Evolutionary conservation across 1,284 basidiomycete genomes (phyloP).

Genomic region (Ganoderma meredithae): DNA sequence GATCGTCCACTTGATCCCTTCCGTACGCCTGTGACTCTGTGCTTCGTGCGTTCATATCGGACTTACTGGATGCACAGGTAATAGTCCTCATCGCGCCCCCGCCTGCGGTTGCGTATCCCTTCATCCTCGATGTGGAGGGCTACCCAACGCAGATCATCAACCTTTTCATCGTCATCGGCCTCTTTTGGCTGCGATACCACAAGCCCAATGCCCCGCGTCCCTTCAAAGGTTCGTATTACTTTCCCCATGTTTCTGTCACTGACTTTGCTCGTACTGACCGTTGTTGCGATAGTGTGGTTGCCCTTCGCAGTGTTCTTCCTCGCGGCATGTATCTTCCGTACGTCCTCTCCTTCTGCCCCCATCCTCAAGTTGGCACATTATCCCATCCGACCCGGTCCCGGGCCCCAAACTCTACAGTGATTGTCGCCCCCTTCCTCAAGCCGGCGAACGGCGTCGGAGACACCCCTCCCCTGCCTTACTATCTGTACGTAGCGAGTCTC

Average conservation of each 20-base stretch:
- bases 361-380: neutral
- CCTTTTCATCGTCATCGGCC: constrained; percentile 61
- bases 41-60: neutral
- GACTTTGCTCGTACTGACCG: neutral
- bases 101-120: constrained; percentile 72
- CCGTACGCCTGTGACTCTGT: constrained; percentile 52
- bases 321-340: constrained; percentile 58
- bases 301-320: constrained; percentile 65
- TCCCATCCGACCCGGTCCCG: neutral
- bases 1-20: constrained; percentile 62
- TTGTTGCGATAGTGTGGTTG: constrained; percentile 55
- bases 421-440: constrained; percentile 62
- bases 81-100: constrained; percentile 63
- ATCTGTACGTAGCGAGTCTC: constrained; percentile 48
- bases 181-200: constrained; percentile 63
- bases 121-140: constrained; percentile 66
- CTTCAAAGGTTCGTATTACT: constrained; percentile 54
- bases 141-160: constrained; percentile 67
- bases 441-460: constrained; percentile 63
- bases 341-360: constrained; percentile 19
- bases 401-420: constrained; percentile 44
- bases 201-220: constrained; percentile 56
- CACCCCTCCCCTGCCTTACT: constrained; percentile 66
- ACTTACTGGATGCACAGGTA: constrained; percentile 45
- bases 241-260: neutral